Base-by-base conservation (phyloP, 352 stramenopile genomes). In the Detonula confervacea region DNA sequence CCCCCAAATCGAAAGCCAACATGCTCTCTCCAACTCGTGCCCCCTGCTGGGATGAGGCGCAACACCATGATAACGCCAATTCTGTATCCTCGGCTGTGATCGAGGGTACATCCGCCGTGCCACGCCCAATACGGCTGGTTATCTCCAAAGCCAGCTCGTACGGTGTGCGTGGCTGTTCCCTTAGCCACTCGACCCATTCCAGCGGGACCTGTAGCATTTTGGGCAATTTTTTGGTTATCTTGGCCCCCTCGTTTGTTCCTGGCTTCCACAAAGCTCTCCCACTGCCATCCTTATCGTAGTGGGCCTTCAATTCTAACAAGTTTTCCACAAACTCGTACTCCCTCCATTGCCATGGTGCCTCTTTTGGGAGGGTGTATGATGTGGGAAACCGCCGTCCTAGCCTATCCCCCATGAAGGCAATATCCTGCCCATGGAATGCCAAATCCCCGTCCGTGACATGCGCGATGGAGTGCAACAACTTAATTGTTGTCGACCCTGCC, bases 151-250 rank as follows among this genome's bases (percentile, higher is more conserved):
- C 49, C 49, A 57, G 16, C 16, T 57, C 49, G 20, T 33, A 57
- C 18, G 12, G 5, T 57, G 49, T 57, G 49, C 49, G 49, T 57
- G 49, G 49, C 22, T 57, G 8, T 22, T 57, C 49, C 8, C 20
- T 8, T 7, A 57, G 49, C 49, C 49, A 57, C 49, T 57, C 49
- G 3, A 57, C 49, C 49, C 49, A 57, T 33, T 57, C 49, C 49
- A 57, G 5, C n/a, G 49, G 49, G 6, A 57, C 3, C 6, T 33
- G 49, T 29, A 57, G 12, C 49, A 57, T 57, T 33, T 33, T 57
- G 9, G 49, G 49, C 49, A 57, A 5, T 20, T 57, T 57, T 20
- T 57, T 33, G 6, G n/a, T 57, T 5, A 25, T 14, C 49, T 29
- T 30, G 6, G 14, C 33, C 5, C 49, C 49, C 20, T 57, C 49